Percentiles rank a stretch among this genome's conserved stretches.
Evolutionary conservation across 2,329 filamentous ascomycete genomes (phyloP).

Genomic region (Colletotrichum abscissum): DNA sequence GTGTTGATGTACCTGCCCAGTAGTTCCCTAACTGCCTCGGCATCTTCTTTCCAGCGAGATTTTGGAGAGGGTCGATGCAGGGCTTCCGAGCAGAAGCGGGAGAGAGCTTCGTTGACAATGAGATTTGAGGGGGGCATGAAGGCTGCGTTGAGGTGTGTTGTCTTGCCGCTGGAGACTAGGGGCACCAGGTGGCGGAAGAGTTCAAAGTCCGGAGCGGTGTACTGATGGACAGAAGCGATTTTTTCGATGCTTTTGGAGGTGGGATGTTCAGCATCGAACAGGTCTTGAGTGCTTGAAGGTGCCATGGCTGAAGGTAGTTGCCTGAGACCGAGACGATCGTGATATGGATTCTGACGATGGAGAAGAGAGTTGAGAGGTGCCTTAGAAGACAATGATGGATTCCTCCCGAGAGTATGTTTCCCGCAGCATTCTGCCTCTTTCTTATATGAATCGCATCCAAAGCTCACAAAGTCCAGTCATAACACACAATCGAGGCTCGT

Average conservation of each 20-base stretch:
- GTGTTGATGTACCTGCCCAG: constrained; percentile 44
- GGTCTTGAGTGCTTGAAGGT: constrained; percentile 13
- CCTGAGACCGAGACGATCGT: too few species aligned
- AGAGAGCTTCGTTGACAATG: constrained; percentile 44
- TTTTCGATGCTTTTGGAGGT: neutral
- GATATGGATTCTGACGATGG: neutral
- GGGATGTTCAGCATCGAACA: neutral
- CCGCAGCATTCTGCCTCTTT: too few species aligned
- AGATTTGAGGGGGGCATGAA: constrained; percentile 46
- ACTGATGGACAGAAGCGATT: neutral
- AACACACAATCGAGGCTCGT: too few species aligned
- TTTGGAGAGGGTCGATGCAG: constrained; percentile 41
- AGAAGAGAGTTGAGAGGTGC: too few species aligned
- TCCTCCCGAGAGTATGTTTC: too few species aligned
- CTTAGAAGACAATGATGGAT: neutral
- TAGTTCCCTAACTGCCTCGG: constrained; percentile 18
- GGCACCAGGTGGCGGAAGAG: constrained; percentile 39
- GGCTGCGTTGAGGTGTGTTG: constrained; percentile 44
- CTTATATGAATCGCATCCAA: too few species aligned
- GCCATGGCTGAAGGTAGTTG: neutral
- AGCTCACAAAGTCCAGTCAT: too few species aligned
- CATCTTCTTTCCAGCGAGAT: constrained; percentile 17
- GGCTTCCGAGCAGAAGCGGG: constrained; percentile 40
- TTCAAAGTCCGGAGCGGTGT: constrained; percentile 29
- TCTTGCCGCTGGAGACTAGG: constrained; percentile 29